Evolutionary conservation across 352 stramenopile species (phyloP).

Genomic region (Blastocystis hominis): DNA sequence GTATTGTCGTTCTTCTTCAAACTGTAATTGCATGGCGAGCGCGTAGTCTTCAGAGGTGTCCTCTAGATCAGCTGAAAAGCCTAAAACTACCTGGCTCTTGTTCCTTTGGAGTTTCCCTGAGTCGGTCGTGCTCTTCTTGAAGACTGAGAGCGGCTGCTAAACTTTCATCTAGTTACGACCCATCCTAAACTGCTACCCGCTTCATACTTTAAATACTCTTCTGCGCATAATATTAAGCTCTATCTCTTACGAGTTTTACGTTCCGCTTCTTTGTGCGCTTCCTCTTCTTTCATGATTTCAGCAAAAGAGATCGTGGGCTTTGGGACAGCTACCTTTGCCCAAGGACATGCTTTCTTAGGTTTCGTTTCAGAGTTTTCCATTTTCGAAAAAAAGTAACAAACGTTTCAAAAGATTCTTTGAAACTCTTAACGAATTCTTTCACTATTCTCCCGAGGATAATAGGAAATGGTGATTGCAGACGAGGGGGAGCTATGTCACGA

Average conservation of each 20-base stretch:
- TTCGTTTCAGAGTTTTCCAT: not conserved
- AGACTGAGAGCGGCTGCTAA: not conserved
- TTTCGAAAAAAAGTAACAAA: not conserved
- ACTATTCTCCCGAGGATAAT: too few species aligned
- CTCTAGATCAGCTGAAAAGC: not conserved
- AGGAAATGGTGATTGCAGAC: too few species aligned
- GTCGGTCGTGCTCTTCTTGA: conserved; percentile 3
- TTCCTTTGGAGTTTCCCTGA: not conserved
- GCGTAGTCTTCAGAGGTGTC: not conserved
- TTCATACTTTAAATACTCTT: not conserved
- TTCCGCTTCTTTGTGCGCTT: not conserved
- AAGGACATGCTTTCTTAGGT: not conserved
- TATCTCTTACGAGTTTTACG: not conserved
- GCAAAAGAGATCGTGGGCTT: not conserved
- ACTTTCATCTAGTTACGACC: conserved; percentile 6
- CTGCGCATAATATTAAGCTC: not conserved
- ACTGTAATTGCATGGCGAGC: conserved; percentile 23
- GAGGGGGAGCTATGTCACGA: too few species aligned
- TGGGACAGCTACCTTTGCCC: not conserved
- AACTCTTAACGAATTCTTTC: too few species aligned
- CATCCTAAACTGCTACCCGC: not conserved
- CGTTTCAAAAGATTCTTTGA: not conserved
- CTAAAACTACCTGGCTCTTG: not conserved
- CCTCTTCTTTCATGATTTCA: not conserved
- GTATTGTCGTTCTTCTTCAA: conserved; percentile 20